phyloP scores from a whole-genome alignment of 768 basidiomycete genomes.

The Amanita phalloides region DNA sequence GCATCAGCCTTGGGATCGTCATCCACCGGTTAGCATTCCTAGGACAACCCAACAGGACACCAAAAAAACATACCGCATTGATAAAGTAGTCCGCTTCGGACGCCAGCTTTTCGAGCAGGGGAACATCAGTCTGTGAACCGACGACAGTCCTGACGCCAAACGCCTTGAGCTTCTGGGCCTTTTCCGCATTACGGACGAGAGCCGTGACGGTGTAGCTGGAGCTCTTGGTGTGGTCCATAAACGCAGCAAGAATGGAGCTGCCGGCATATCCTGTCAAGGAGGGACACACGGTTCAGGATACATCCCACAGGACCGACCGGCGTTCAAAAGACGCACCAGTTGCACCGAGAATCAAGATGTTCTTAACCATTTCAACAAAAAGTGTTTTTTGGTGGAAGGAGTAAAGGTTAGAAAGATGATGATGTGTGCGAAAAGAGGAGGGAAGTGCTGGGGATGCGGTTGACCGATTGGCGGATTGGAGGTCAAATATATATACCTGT shows the following conservation, averaged over 20 bases:
- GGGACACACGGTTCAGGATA: too few relatives aligned
- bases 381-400: too few relatives aligned
- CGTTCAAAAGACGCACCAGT: too few relatives aligned
- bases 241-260: constrained; percentile 29
- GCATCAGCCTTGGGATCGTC: constrained; percentile 19
- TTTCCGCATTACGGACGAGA: constrained; percentile 32
- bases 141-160: constrained; percentile 26
- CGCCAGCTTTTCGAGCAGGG: constrained; percentile 30
- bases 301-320: too few relatives aligned
- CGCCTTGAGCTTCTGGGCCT: constrained; percentile 29
- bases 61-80: constrained; percentile 14
- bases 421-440: too few relatives aligned
- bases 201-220: constrained; percentile 28
- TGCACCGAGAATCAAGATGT: too few relatives aligned
- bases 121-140: constrained; percentile 36
- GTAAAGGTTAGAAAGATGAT: too few relatives aligned
- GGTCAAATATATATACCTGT: too few relatives aligned
- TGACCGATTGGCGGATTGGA: too few relatives aligned
- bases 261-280: constrained; percentile 35
- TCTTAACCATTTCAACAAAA: too few relatives aligned
- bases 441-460: too few relatives aligned
- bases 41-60: background rate
- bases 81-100: constrained; percentile 30
- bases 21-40: background rate
- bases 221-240: constrained; percentile 26